Conservation (phyloP, 2,329 filamentous ascomycete genomes). For the Blastomyces parvus region DNA sequence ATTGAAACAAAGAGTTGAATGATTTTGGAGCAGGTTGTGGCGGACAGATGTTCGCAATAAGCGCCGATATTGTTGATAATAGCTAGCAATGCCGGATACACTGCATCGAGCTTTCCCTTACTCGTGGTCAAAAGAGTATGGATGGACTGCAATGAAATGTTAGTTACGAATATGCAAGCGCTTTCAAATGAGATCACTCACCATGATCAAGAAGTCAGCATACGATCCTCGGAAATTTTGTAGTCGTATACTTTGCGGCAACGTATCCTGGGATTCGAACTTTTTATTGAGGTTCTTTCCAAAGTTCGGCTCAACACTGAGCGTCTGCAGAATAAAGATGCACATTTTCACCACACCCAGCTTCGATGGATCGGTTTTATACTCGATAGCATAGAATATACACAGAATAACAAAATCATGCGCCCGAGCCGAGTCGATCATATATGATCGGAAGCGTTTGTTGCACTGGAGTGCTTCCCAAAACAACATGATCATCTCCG, state of each 20-base stretch:
- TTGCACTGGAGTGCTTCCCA: conserved; percentile 98
- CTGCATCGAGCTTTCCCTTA: conserved; percentile 78
- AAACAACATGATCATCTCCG: conserved; percentile 93
- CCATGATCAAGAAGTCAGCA: conserved; percentile 85
- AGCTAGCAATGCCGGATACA: conserved; percentile 84
- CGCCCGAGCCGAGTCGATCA: conserved; percentile 87
- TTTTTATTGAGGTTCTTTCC: conserved; percentile 79
- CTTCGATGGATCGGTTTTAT: conserved; percentile 74
- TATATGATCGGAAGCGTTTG: conserved; percentile 90
- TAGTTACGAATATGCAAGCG: conserved; percentile 17
- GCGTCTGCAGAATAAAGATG: conserved; percentile 87
- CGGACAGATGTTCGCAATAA: conserved; percentile 67
- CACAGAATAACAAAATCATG: conserved; percentile 89
- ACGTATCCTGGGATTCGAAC: conserved; percentile 79
- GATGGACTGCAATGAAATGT: conserved; percentile 54
- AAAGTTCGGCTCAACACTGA: conserved; percentile 88
- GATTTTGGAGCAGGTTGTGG: conserved; percentile 66
- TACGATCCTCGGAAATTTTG: conserved; percentile 80
- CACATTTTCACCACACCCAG: conserved; percentile 95
- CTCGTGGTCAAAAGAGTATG: conserved; percentile 85
- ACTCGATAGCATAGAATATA: conserved; percentile 85
- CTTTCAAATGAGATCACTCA: conserved; percentile 38
- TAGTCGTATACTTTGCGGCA: conserved; percentile 73
- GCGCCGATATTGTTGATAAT: conserved; percentile 91
- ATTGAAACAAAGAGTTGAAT: conserved; percentile 84